Evolutionary conservation across 1,284 basidiomycete genomes (phyloP).

Genomic region (Phylloporus sp.): DNA sequence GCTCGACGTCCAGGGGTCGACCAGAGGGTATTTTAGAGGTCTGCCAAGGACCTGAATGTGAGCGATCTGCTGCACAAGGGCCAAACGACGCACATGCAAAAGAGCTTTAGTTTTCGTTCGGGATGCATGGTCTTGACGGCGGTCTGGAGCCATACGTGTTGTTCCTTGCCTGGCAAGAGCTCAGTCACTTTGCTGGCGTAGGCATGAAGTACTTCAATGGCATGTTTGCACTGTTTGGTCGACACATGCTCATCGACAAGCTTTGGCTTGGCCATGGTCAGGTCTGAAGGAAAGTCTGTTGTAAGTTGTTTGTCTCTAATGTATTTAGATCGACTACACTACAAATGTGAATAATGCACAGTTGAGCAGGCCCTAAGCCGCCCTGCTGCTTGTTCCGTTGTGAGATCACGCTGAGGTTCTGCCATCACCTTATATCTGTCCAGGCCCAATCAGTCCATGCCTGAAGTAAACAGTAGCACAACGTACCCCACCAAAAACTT

Average conservation of each 20-base stretch:
- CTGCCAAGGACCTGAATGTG: conserved; percentile 43
- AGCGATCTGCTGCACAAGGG: background rate
- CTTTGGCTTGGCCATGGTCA: conserved; percentile 45
- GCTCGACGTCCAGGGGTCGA: conserved; percentile 77
- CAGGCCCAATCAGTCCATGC: conserved; percentile 4
- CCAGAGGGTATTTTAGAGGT: conserved; percentile 79
- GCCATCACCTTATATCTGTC: conserved; percentile 89
- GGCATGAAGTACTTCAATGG: conserved; percentile 75
- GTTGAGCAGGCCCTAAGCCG: conserved; percentile 57
- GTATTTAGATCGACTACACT: background rate
- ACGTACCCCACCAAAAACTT: conserved; percentile 92
- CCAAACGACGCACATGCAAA: conserved; percentile 72
- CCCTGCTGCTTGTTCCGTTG: conserved; percentile 86
- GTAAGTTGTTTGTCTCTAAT: conserved; percentile 22
- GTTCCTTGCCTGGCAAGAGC: conserved; percentile 80
- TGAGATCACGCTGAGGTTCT: conserved; percentile 90
- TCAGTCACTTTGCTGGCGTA: conserved; percentile 75
- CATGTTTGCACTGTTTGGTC: conserved; percentile 73
- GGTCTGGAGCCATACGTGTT: conserved; percentile 85
- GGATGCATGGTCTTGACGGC: conserved; percentile 82
- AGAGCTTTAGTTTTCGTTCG: conserved; percentile 79
- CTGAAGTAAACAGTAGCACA: background rate
- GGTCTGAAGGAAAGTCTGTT: conserved; percentile 14
- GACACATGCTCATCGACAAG: conserved; percentile 76
- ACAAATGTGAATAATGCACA: conserved; percentile 48